Evolutionary conservation across 345 rosid species (phyloP).

Genomic region (Hevea brasiliensis): DNA sequence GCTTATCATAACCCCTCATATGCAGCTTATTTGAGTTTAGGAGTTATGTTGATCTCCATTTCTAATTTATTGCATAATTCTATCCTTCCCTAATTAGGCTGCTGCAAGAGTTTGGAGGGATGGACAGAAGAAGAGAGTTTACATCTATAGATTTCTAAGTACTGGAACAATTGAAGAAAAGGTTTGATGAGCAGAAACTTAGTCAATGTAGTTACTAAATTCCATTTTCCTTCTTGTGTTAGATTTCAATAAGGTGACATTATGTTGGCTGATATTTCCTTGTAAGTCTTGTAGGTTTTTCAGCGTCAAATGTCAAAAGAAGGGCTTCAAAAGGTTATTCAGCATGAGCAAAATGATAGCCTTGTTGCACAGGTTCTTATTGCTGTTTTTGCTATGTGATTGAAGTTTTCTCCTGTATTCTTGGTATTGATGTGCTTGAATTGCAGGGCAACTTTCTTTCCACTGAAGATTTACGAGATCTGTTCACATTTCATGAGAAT

Average conservation of each 20-base stretch:
- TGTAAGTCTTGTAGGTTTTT: constrained; percentile 60
- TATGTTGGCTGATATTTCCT: neutral
- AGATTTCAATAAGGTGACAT: constrained; percentile 10
- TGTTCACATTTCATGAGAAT: constrained; percentile 75
- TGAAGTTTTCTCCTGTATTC: constrained; percentile 11
- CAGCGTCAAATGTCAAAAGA: constrained; percentile 99
- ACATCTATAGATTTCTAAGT: constrained; percentile 88
- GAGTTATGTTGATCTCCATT: constrained; percentile 13
- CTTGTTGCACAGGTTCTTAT: constrained; percentile 51
- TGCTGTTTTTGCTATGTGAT: neutral
- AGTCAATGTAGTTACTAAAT: constrained; percentile 2
- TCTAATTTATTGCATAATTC: constrained; percentile 21
- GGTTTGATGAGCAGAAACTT: constrained; percentile 40
- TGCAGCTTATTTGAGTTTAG: constrained; percentile 1
- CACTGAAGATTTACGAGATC: constrained; percentile 78
- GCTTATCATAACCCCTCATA: neutral
- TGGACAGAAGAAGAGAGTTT: constrained; percentile 98
- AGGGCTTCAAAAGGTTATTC: constrained; percentile 98
- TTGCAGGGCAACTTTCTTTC: constrained; percentile 85
- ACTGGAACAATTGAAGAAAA: constrained; percentile 99
- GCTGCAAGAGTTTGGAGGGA: constrained; percentile 99
- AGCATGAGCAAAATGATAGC: constrained; percentile 58
- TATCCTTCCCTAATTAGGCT: constrained; percentile 54
- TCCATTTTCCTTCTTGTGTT: constrained; percentile 4
- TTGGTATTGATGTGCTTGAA: constrained; percentile 8